Evolutionary conservation across 140 eudicot genomes (phyloP), one percentile per base, ranked within the genome.

Genomic region (Ambrosia hybrid): DNA sequence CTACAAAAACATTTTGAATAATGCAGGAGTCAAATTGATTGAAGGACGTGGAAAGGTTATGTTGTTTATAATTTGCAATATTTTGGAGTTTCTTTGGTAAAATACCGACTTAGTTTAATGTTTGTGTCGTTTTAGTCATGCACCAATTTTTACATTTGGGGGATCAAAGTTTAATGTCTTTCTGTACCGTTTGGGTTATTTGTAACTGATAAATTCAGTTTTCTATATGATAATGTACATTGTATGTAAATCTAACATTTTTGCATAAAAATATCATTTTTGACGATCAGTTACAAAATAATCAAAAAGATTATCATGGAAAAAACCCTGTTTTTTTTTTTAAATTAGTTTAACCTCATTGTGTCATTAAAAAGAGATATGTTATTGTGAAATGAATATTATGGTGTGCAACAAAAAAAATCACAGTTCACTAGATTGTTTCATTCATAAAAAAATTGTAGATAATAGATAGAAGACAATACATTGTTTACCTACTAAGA

Each of bases 31-130:
- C 79, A 80, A 78, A 78, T 76, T 94, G 72, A 84, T 94, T 51
- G 97, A 94, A 86, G 99, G 99, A 38, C 97, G 99, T 71, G 97
- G 99, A 84, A 94, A 94, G 99, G 99, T 94, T 66, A 70, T 75
- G 21, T 43, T 52, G 45, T 72, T 38, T 62, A 13, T 2, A 2
- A 79, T 77, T 57, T 13, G 26, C 62, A n/a, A 37, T 48, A 65
- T 38, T 33, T 51, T 8, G 7, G 9, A 0, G 9, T 41, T 63
- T 51, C n/a, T 30, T 21, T 12, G 15, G 4, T n/a, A 53, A 62
- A 62, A 13, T 3, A 60, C 12, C 9, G 10, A 11, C 17, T 34
- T 33, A 11, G 9, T 33, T 37, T 62, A 48, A 6, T 16, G 10
- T 30, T 30, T 59, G 7, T 0, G 6, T 12, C 16, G 6, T 10